Evolutionary conservation across 305 asterid species (phyloP).

Genomic region (Fraxinus albicans): DNA sequence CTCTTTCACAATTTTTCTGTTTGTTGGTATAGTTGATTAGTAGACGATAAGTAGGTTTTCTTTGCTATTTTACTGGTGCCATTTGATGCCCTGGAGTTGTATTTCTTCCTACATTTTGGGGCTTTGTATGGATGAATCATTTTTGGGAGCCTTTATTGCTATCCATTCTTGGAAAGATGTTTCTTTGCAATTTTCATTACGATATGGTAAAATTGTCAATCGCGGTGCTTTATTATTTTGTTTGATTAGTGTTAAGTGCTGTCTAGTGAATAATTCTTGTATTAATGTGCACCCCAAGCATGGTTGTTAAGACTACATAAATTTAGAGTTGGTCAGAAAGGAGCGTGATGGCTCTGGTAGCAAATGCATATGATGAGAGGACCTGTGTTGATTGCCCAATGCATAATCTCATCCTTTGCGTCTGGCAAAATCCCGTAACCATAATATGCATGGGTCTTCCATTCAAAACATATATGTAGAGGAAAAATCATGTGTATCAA

Average conservation of each 20-base stretch:
- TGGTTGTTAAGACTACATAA: not conserved
- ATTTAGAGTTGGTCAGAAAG: not conserved
- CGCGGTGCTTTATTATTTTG: not conserved
- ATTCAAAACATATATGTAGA: constrained; percentile 32
- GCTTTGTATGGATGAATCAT: constrained; percentile 16
- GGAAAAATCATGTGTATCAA: constrained; percentile 30
- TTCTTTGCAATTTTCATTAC: not conserved
- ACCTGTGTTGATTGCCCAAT: not conserved
- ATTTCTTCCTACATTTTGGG: constrained; percentile 14
- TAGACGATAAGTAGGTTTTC: constrained; percentile 25
- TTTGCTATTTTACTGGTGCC: constrained; percentile 23
- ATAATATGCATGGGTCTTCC: constrained; percentile 32
- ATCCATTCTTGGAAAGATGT: not conserved
- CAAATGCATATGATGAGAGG: constrained; percentile 3
- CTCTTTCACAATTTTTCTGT: constrained; percentile 23
- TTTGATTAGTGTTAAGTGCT: not conserved
- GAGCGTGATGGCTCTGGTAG: not conserved
- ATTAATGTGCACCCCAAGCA: not conserved
- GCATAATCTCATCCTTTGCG: constrained; percentile 3
- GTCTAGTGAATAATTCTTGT: not conserved
- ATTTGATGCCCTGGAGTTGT: constrained; percentile 16
- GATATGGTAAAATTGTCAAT: not conserved
- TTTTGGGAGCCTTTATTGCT: not conserved
- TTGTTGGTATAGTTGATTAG: constrained; percentile 33
- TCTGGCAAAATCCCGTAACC: constrained; percentile 12